These are phyloP conservation scores for Streptanthus diversifolius DNA, from an alignment of 345 rosid genomes.

Conservation along the genomic window DNA sequence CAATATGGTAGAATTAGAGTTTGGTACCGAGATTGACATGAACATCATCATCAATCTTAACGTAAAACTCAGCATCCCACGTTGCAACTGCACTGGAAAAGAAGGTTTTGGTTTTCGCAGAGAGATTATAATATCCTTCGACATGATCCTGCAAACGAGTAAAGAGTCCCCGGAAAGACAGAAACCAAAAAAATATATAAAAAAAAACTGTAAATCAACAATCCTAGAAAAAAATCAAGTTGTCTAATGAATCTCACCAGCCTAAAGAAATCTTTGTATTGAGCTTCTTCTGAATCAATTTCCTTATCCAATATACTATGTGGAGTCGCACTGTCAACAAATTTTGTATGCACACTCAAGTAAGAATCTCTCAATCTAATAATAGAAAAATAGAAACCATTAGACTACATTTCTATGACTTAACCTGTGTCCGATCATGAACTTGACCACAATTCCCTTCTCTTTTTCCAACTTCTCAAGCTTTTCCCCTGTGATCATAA, in stretches of 20 bases:
- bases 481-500: conserved; percentile 53
- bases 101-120: conserved; percentile 92
- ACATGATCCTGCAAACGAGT: conserved; percentile 64
- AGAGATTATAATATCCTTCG: conserved; percentile 92
- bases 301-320: conserved; percentile 83
- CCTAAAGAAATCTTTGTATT: conserved; percentile 90
- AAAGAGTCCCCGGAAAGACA: background rate
- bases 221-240: background rate
- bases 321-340: conserved; percentile 63
- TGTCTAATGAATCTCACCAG: conserved; percentile 49
- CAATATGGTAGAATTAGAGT: background rate
- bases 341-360: conserved; percentile 6
- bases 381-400: background rate
- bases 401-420: conserved; percentile 13
- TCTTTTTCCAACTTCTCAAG: conserved; percentile 78
- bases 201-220: background rate
- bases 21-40: conserved; percentile 90
- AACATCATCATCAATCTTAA: conserved; percentile 98
- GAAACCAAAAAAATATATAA: background rate
- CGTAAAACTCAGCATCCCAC: conserved; percentile 94
- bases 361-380: conserved; percentile 3
- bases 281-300: conserved; percentile 88
- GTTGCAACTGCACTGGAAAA: conserved; percentile 83
- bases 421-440: conserved; percentile 96
- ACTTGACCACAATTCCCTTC: conserved; percentile 81